A percentile compares a stretch with the other conserved stretches of the same genome.
Evolutionary conservation across 1,284 basidiomycete species (phyloP).

Genomic region (Fereydounia khargensis): DNA sequence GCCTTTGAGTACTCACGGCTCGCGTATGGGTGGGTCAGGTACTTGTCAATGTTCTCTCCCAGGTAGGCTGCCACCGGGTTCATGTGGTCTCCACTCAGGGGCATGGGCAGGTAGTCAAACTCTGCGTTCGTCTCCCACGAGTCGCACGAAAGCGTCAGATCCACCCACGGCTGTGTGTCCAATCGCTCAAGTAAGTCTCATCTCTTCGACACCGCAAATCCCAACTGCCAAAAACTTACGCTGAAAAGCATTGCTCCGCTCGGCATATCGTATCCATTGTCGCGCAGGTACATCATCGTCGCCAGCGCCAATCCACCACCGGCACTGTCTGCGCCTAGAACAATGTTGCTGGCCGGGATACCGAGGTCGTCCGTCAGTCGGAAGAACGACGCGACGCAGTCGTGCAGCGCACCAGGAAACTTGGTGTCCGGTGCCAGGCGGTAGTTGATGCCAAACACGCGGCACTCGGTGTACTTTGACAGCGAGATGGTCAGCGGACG

Average conservation of each 20-base stretch:
- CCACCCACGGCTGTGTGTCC: constrained; percentile 59
- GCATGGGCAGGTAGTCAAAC: constrained; percentile 59
- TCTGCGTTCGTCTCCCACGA: constrained; percentile 91
- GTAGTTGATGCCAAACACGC: constrained; percentile 97
- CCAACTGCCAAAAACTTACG: constrained; percentile 10
- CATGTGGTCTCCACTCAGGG: constrained; percentile 74
- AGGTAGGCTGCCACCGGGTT: constrained; percentile 91
- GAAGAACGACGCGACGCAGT: constrained; percentile 82
- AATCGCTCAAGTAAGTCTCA: neutral
- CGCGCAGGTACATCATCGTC: constrained; percentile 78
- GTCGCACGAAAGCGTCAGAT: constrained; percentile 91
- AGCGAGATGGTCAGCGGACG: constrained; percentile 86
- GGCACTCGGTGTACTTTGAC: constrained; percentile 82
- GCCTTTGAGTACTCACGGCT: constrained; percentile 11
- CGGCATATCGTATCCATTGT: constrained; percentile 54
- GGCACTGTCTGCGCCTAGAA: constrained; percentile 83
- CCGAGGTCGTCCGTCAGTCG: constrained; percentile 82
- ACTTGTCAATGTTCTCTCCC: constrained; percentile 75
- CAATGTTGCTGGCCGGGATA: constrained; percentile 69
- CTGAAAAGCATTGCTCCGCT: constrained; percentile 55
- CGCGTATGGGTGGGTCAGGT: constrained; percentile 94
- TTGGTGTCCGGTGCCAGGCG: constrained; percentile 89
- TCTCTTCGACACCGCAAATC: neutral
- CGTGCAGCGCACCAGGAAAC: constrained; percentile 91
- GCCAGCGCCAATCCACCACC: constrained; percentile 86